Evolutionary conservation across 331 rosid genomes (phyloP).

Genomic region (Stylosanthes scabra): DNA sequence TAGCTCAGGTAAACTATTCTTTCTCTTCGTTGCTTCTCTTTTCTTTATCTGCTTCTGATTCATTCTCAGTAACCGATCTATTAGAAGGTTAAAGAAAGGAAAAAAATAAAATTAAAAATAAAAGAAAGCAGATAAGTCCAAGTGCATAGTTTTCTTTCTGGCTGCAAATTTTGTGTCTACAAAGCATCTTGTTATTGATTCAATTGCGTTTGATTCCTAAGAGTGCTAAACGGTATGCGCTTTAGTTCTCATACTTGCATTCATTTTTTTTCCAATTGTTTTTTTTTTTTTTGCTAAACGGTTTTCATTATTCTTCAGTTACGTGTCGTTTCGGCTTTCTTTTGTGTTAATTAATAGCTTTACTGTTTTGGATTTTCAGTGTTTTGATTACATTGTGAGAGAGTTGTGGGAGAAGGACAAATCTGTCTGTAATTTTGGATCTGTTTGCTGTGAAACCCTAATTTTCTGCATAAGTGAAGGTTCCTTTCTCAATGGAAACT

Average conservation of each 20-base stretch:
- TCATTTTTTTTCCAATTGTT: neutral
- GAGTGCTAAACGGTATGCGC: slow-evolving; percentile 10
- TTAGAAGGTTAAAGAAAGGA: neutral
- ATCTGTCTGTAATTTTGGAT: slow-evolving; percentile 41
- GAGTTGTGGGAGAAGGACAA: slow-evolving; percentile 32
- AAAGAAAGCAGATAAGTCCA: neutral
- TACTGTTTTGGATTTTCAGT: slow-evolving; percentile 29
- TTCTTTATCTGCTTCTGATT: slow-evolving; percentile 24
- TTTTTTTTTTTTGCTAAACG: no score
- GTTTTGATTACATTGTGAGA: slow-evolving; percentile 3
- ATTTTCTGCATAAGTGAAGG: slow-evolving; percentile 50
- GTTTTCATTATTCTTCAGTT: no score
- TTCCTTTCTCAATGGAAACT: slow-evolving; percentile 50
- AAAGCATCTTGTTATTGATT: slow-evolving; percentile 21
- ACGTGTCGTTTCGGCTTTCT: neutral
- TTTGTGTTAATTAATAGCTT: neutral
- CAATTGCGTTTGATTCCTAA: slow-evolving; percentile 7
- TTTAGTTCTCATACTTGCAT: slow-evolving; percentile 8
- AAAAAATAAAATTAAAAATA: no score
- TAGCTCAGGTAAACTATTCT: slow-evolving; percentile 19
- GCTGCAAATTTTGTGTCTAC: slow-evolving; percentile 1
- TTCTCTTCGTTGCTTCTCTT: neutral
- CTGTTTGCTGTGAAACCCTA: slow-evolving; percentile 69
- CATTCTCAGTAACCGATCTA: slow-evolving; percentile 37
- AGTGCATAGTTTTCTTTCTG: neutral